phyloP scores from a whole-genome alignment of 768 basidiomycete genomes.

The Porpolomopsis calyptriformis region DNA sequence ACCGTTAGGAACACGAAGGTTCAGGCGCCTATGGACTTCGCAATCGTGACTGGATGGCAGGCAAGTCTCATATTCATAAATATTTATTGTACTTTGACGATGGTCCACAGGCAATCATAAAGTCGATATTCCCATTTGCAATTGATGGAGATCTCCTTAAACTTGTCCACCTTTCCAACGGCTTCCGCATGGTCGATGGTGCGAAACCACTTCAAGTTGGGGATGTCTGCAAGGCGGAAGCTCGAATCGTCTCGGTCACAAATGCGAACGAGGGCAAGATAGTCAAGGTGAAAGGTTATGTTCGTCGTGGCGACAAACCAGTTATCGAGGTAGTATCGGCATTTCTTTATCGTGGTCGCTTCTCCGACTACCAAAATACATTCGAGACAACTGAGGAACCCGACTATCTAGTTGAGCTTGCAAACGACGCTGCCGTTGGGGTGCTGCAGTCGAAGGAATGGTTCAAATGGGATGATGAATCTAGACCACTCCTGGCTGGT shows the following conservation, averaged over 20 bases:
- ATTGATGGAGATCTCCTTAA: constrained; percentile 94
- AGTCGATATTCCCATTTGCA: constrained; percentile 83
- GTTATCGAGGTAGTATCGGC: constrained; percentile 91
- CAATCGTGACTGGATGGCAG: constrained; percentile 98
- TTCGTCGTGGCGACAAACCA: constrained; percentile 63
- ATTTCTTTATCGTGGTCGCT: constrained; percentile 94
- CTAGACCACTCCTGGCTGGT: constrained; percentile 66
- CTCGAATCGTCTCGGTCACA: constrained; percentile 77
- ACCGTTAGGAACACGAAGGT: constrained; percentile 54
- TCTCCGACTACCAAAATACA: constrained; percentile 89
- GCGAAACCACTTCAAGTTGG: constrained; percentile 69
- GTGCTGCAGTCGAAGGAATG: constrained; percentile 94
- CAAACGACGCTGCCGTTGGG: constrained; percentile 71
- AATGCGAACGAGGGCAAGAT: constrained; percentile 90
- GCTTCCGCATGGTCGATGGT: constrained; percentile 81
- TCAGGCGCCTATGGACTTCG: constrained; percentile 96
- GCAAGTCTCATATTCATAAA: constrained; percentile 32
- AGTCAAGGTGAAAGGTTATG: constrained; percentile 80
- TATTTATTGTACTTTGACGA: constrained; percentile 6
- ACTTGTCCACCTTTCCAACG: constrained; percentile 94
- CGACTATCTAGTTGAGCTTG: constrained; percentile 71
- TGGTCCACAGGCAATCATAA: constrained; percentile 83
- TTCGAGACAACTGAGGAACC: constrained; percentile 89
- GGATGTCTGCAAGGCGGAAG: constrained; percentile 84
- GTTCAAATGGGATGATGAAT: constrained; percentile 90